Percentiles rank a stretch among this genome's conserved stretches.
phyloP scores from a whole-genome alignment of 495 filamentous ascomycete species.

The Sabuloglossum arenarium region DNA sequence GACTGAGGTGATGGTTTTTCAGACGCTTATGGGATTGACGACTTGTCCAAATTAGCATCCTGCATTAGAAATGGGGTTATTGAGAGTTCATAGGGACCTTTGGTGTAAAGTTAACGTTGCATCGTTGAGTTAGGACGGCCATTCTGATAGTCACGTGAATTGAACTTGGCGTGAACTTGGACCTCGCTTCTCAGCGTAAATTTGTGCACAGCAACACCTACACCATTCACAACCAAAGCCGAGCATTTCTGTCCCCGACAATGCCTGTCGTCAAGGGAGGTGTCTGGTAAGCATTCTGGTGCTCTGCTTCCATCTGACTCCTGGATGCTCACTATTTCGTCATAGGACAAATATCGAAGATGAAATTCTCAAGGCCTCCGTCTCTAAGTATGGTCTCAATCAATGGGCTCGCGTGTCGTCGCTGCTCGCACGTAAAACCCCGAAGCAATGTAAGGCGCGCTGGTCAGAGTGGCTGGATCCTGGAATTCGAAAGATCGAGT shows the following conservation, averaged over 20 bases:
- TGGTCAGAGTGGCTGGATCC: slow-evolving; percentile 98
- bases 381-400: slow-evolving; percentile 93
- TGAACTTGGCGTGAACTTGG: not conserved
- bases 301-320: slow-evolving; percentile 12
- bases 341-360: slow-evolving; percentile 56
- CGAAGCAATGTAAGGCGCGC: slow-evolving; percentile 96
- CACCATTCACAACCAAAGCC: not conserved
- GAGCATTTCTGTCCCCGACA: not conserved
- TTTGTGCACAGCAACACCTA: too few species aligned
- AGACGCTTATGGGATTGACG: not conserved
- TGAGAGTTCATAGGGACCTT: too few species aligned
- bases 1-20: not conserved
- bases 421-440: slow-evolving; percentile 87
- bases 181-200: too few species aligned
- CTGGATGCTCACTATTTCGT: slow-evolving; percentile 11
- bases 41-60: not conserved
- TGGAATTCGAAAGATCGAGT: slow-evolving; percentile 92
- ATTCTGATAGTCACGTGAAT: not conserved
- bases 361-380: slow-evolving; percentile 85
- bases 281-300: slow-evolving; percentile 53
- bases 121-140: too few species aligned
- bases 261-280: slow-evolving; percentile 99
- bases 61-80: not conserved
- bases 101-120: too few species aligned
- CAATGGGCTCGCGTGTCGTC: slow-evolving; percentile 99